Evolutionary conservation across 2,329 filamentous ascomycete genomes (phyloP), one percentile per base, ranked within the genome.

Genomic region (Aspergillus neoniger): DNA sequence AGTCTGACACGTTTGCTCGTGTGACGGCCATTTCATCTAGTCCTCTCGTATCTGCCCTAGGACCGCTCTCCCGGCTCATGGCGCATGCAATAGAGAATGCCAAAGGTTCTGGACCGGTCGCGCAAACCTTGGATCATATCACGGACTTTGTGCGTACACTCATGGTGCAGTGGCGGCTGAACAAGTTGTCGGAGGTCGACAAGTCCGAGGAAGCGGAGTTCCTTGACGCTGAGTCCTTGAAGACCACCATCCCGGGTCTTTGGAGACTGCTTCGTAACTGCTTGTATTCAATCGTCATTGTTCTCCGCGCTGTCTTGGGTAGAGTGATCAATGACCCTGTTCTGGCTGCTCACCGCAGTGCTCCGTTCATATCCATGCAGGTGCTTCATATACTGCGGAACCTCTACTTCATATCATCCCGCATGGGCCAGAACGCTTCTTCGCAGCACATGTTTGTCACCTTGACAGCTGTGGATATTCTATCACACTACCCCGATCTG

Each of bases 371-470:
- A 15, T 91, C 91, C 5, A 80, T 86, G 49, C 90, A 90, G 72
- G 86, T 88, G 1, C 82, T 96, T 15, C 87, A 89, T 62, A 86
- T 86, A 12, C 83, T 96, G 10, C 87, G 91, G 28, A 89, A 91
- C 69, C 79, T 96, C 19, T 91, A 88, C 76, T 96, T 96, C 73
- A 86, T 96, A 63, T 91, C 91, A 0, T 88, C 87, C 14, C 85
- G 91, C 41, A 84, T 91, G 58, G 88, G 89, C 19, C 87, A 89
- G 58, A 86, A 85, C 62, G 84, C 86, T 1, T 96, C 96, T 69
- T 91, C 93, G 57, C 90, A 91, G 60, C 94, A 96, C 75, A 87
- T 85, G 1, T 96, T 96, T 71, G 88, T 91, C 25, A 92, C 92
- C 69, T 83, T 96, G 21, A 87, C 91, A 1, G 88, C 92, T 3